Evolutionary conservation across 192 early-diverging fungal genomes (phyloP).

Genomic region (Podila verticillata): DNA sequence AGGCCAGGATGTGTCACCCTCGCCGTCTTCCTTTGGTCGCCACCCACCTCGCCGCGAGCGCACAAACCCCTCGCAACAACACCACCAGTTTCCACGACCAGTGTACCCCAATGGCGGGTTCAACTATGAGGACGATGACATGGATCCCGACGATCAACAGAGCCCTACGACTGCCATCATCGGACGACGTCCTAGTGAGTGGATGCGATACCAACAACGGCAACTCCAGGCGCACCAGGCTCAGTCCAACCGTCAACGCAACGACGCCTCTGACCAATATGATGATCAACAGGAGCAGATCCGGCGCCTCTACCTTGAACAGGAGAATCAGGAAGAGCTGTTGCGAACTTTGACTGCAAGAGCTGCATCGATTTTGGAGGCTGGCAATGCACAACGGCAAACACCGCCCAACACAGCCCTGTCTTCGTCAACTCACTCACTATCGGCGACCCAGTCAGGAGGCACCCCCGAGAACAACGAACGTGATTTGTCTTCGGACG

Average conservation of each 20-base stretch:
- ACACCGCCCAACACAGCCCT: neutral
- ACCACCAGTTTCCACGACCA: neutral
- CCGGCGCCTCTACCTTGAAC: slow-evolving; percentile 27
- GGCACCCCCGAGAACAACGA: neutral
- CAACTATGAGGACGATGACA: neutral
- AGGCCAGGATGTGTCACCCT: neutral
- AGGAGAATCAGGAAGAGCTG: slow-evolving; percentile 41
- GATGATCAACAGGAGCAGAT: slow-evolving; percentile 39
- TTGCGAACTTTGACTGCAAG: slow-evolving; percentile 30
- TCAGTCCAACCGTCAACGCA: slow-evolving; percentile 5
- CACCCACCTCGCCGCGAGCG: neutral
- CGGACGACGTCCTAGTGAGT: slow-evolving; percentile 46
- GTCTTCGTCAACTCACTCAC: neutral
- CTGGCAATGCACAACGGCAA: neutral
- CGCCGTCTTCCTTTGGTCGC: slow-evolving; percentile 1
- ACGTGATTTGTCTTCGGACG: neutral
- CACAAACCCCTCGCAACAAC: neutral
- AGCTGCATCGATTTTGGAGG: slow-evolving; percentile 24
- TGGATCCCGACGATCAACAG: slow-evolving; percentile 30
- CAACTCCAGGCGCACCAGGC: slow-evolving; percentile 39
- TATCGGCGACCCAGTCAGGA: neutral
- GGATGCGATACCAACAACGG: slow-evolving; percentile 47
- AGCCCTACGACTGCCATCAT: slow-evolving; percentile 42
- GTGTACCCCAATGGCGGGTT: neutral
- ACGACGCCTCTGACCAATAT: neutral